These are phyloP conservation scores for Sphagnum fallax DNA, from an alignment of 228 moss, liverwort and hornwort species.

Conservation along the genomic window DNA sequence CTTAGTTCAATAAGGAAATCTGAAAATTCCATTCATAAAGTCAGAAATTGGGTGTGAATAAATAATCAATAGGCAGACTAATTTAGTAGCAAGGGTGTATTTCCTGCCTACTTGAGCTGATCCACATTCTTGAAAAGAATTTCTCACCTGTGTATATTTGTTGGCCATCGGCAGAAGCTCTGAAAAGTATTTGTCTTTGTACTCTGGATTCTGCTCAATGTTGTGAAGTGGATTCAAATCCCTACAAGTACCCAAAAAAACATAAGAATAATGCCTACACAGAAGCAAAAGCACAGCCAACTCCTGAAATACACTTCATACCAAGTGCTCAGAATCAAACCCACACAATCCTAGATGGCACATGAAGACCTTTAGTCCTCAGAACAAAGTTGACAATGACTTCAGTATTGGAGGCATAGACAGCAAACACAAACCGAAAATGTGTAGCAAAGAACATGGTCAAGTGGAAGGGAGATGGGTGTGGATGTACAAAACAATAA, in stretches of 20 bases:
- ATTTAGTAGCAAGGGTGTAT: too few species aligned
- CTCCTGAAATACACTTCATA: too few species aligned
- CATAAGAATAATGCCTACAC: background rate
- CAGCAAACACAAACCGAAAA: too few species aligned
- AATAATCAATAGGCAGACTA: too few species aligned
- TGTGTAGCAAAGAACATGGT: background rate
- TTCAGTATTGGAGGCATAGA: too few species aligned
- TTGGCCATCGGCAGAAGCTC: conserved; percentile 51
- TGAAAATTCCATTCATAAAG: too few species aligned
- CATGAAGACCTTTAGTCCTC: background rate
- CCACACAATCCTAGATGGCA: conserved; percentile 10
- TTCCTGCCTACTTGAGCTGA: background rate
- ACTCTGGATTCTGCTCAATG: conserved; percentile 43
- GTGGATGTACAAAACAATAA: conserved; percentile 71
- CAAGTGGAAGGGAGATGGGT: background rate
- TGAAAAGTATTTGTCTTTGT: conserved; percentile 60
- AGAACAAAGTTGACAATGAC: too few species aligned
- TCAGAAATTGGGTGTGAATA: too few species aligned
- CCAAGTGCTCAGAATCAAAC: background rate
- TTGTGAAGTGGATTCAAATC: conserved; percentile 85
- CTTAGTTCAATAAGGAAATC: background rate
- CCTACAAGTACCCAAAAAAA: conserved; percentile 23
- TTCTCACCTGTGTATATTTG: conserved; percentile 71
- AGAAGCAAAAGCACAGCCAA: too few species aligned
- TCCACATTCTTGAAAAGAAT: background rate